Evolutionary conservation across 1,284 basidiomycete species (phyloP).

Genomic region (Marasmius sp.): DNA sequence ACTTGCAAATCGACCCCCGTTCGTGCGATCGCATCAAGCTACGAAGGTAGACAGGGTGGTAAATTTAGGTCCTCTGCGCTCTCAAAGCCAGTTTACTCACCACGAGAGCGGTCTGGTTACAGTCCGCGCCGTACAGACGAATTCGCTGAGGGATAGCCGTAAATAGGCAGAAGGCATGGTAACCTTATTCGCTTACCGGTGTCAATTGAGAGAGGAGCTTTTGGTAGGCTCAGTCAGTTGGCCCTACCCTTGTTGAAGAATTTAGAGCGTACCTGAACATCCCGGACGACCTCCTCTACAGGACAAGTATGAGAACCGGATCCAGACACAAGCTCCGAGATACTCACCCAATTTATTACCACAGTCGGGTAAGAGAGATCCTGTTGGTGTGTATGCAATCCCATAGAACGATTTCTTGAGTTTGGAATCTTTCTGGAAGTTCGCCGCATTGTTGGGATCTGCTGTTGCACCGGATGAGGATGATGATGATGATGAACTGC

Average conservation of each 20-base stretch:
- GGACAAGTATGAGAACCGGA: neutral
- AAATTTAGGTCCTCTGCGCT: neutral
- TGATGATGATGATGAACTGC: slow-evolving; percentile 2
- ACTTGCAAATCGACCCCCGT: slow-evolving; percentile 72
- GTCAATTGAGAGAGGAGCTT: slow-evolving; percentile 62
- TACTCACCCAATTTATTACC: slow-evolving; percentile 45
- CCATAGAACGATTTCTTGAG: slow-evolving; percentile 64
- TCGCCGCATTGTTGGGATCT: slow-evolving; percentile 60
- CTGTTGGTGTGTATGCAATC: slow-evolving; percentile 71
- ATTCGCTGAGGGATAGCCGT: slow-evolving; percentile 32
- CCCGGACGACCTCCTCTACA: slow-evolving; percentile 2
- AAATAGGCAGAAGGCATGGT: neutral
- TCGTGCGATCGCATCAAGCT: slow-evolving; percentile 57
- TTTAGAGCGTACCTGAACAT: slow-evolving; percentile 6
- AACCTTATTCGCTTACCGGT: slow-evolving; percentile 24
- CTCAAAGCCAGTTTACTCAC: slow-evolving; percentile 25
- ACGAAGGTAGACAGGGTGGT: neutral
- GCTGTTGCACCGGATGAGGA: slow-evolving; percentile 4
- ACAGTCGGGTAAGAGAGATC: slow-evolving; percentile 51
- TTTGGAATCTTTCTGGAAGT: slow-evolving; percentile 60
- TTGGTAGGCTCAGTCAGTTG: slow-evolving; percentile 40
- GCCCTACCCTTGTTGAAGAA: neutral
- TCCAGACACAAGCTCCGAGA: too few species aligned
- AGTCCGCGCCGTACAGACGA: slow-evolving; percentile 60
- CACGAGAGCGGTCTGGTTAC: slow-evolving; percentile 56